Base-by-base conservation (phyloP, 305 asterid genomes). In the Fraxinus sp. region DNA sequence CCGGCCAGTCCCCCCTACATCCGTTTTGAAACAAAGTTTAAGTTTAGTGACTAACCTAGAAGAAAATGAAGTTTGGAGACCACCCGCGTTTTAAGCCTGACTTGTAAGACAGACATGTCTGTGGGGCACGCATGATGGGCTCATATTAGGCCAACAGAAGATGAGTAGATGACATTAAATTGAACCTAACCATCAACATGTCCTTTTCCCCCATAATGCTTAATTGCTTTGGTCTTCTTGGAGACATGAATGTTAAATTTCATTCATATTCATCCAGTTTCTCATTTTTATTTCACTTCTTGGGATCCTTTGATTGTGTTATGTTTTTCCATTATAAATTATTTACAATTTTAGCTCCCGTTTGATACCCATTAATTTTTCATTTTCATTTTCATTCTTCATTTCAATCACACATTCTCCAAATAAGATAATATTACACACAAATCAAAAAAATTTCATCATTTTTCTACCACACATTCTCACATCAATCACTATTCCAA, bases 141-240 rank as follows among this genome's bases (percentile, higher is more conserved):
- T 70, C 64, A 0, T 70, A 18, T 16, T 22, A 9, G 66, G 32
- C 24, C 55, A 33, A 39, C 39, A 1, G 10, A 36, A 26, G 30
- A 26, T 26, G 28, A 26, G 28, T 26, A 37, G 36, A 24, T 16
- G 36, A 62, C 76, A 66, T 37, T 79, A 32, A 80, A 71, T 33
- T 26, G 14, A 22, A 33, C 14, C 39, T 52, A 35, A 43, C 70
- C 28, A 84, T 79, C 79, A 68, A 14, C 33, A 14, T 76, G 70
- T 37, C 77, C 79, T 46, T 74, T 36, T 57, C 36, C 77, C 82
- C 83, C 36, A 75, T 32, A 82, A 78, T 71, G 66, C 71, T 62
- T 80, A 20, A 82, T 83, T 79, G 36, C 81, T 77, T 77, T 83
- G n/a, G 77, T 79, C 78, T 30, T 75, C 55, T 85, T 77, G 43